Evolutionary conservation across 495 filamentous ascomycete genomes (phyloP).

Genomic region (Pyrenopolyporus hunteri): DNA sequence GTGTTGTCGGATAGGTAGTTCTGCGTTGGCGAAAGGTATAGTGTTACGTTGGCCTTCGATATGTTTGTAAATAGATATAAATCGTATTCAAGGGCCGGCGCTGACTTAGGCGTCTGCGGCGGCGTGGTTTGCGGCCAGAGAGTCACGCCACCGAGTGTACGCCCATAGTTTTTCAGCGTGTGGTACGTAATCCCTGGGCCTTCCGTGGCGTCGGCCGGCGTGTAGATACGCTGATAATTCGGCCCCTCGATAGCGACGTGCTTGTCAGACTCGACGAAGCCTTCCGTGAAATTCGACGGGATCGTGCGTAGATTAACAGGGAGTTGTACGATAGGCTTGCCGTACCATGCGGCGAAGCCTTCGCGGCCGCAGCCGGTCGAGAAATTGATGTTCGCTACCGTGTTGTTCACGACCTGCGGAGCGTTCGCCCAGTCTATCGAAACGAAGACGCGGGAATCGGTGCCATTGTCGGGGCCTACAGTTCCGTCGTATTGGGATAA

Average conservation of each 20-base stretch:
- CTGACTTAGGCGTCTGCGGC: slow-evolving; percentile 52
- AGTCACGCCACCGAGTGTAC: slow-evolving; percentile 64
- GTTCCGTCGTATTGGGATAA: slow-evolving; percentile 61
- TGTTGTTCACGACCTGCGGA: slow-evolving; percentile 55
- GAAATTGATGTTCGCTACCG: slow-evolving; percentile 61
- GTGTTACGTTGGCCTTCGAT: slow-evolving; percentile 61
- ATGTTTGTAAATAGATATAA: slow-evolving; percentile 66
- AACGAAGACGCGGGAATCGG: slow-evolving; percentile 64
- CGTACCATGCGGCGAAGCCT: slow-evolving; percentile 47
- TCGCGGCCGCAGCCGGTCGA: slow-evolving; percentile 62
- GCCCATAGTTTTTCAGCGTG: slow-evolving; percentile 60
- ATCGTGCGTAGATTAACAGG: slow-evolving; percentile 61
- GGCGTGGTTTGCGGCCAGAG: slow-evolving; percentile 59
- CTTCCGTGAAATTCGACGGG: slow-evolving; percentile 60
- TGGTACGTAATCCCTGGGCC: slow-evolving; percentile 56
- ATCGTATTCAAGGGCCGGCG: slow-evolving; percentile 67
- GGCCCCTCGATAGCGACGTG: slow-evolving; percentile 66
- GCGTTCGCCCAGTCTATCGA: slow-evolving; percentile 66
- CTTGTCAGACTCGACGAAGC: slow-evolving; percentile 70
- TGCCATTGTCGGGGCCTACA: slow-evolving; percentile 53
- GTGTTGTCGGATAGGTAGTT: slow-evolving; percentile 65
- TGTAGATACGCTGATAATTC: slow-evolving; percentile 55
- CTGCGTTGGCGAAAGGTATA: slow-evolving; percentile 65
- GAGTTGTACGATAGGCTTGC: slow-evolving; percentile 60
- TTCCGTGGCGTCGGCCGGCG: slow-evolving; percentile 41